Evolutionary conservation across 176 grass and related monocot genomes (phyloP).

Genomic region (Chrysopogon serrulatus): DNA sequence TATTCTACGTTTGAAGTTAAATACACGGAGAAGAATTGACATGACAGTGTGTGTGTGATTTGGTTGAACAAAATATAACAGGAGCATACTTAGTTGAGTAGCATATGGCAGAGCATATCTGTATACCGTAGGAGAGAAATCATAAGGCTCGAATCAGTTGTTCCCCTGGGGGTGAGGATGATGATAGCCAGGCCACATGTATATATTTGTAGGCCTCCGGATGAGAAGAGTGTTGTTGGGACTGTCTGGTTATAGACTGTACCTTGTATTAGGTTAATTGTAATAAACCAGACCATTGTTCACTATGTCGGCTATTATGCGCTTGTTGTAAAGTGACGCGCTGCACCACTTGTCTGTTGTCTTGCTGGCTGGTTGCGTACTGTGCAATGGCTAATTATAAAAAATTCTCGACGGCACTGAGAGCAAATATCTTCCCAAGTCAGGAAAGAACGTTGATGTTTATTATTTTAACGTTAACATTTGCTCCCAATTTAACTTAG

Average conservation of each 20-base stretch:
- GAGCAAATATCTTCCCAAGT: no score
- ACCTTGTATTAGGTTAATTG: background rate
- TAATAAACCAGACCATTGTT: conserved; percentile 4
- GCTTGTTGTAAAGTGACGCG: background rate
- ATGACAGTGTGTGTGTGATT: background rate
- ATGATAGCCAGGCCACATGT: conserved; percentile 8
- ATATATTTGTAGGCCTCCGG: conserved; percentile 19
- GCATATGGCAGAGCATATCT: conserved; percentile 4
- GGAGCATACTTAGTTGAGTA: conserved; percentile 24
- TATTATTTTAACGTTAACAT: no score
- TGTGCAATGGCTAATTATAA: background rate
- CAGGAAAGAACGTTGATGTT: no score
- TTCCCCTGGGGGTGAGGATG: background rate
- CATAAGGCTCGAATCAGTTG: conserved; percentile 5
- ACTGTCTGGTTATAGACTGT: background rate
- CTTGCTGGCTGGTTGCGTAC: background rate
- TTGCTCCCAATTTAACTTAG: no score
- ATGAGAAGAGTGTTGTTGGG: background rate
- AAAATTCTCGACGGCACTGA: background rate
- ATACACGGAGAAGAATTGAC: conserved; percentile 10
- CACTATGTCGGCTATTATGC: background rate
- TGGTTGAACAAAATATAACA: background rate
- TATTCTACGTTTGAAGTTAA: background rate
- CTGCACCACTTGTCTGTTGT: background rate
- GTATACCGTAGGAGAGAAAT: conserved; percentile 27